phyloP scores from a whole-genome alignment of 352 stramenopile genomes.

The Phytophthora fragariae region DNA sequence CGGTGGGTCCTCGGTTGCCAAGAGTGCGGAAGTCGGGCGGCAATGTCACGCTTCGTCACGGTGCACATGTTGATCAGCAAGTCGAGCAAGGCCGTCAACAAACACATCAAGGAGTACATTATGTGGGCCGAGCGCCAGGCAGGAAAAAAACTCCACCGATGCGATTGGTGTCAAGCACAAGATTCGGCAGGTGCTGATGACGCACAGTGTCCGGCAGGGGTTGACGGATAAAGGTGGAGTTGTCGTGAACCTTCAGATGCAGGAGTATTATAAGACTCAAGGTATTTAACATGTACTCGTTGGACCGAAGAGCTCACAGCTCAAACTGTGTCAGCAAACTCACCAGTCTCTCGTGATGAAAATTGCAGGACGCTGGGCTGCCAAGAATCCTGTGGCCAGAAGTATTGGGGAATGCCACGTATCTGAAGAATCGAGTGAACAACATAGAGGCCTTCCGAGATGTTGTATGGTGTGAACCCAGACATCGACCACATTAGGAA shows the following conservation, averaged over 20 bases:
- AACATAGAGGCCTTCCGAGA: neutral
- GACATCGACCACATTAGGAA: neutral
- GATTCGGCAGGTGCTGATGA: too few relatives aligned
- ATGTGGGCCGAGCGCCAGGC: too few relatives aligned
- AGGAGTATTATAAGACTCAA: neutral
- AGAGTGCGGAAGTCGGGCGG: too few relatives aligned
- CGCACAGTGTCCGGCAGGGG: neutral
- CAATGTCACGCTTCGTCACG: too few relatives aligned
- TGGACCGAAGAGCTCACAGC: slow-evolving; percentile 2
- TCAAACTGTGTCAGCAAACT: slow-evolving; percentile 2
- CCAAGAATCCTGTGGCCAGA: neutral
- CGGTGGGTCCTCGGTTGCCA: too few relatives aligned
- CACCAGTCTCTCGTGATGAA: neutral
- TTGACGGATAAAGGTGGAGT: neutral
- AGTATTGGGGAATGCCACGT: neutral
- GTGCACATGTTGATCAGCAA: too few relatives aligned
- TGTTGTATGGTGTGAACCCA: neutral
- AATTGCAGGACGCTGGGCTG: neutral
- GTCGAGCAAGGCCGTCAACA: too few relatives aligned
- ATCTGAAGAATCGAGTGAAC: neutral
- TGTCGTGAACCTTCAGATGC: neutral
- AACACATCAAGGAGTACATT: too few relatives aligned
- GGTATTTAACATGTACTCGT: neutral
- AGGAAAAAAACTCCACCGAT: too few relatives aligned
- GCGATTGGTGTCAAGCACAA: too few relatives aligned